phyloP scores from a whole-genome alignment of 441 rosid species.

The Pelargonium citronellum region DNA sequence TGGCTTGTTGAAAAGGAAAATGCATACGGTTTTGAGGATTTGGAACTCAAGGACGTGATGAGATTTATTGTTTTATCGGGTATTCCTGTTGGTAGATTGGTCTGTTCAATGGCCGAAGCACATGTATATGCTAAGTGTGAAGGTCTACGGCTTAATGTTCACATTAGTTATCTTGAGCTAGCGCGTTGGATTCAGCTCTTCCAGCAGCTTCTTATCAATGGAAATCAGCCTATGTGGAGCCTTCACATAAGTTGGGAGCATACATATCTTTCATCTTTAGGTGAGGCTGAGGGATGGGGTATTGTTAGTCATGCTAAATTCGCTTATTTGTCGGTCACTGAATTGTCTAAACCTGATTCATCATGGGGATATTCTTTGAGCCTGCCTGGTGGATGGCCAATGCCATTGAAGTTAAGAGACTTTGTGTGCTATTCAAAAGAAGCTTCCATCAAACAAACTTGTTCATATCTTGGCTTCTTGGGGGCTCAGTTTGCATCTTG shows the following conservation, averaged over 20 bases:
- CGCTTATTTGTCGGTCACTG: conserved; percentile 39
- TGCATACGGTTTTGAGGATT: conserved; percentile 39
- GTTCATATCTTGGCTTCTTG: conserved; percentile 73
- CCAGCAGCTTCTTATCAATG: conserved; percentile 69
- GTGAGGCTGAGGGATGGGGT: conserved; percentile 56
- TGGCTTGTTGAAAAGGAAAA: conserved; percentile 57
- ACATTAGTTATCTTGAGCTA: conserved; percentile 79
- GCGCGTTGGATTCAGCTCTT: conserved; percentile 80
- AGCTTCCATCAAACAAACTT: conserved; percentile 68
- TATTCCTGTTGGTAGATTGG: conserved; percentile 57
- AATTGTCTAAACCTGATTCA: conserved; percentile 29
- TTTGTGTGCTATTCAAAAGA: conserved; percentile 57
- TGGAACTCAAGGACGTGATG: conserved; percentile 54
- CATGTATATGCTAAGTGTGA: conserved; percentile 63
- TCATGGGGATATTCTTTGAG: conserved; percentile 35
- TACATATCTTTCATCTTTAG: conserved; percentile 75
- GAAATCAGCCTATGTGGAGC: conserved; percentile 80
- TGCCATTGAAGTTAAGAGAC: conserved; percentile 60
- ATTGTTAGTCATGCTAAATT: conserved; percentile 51
- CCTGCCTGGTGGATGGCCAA: conserved; percentile 89
- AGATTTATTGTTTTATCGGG: conserved; percentile 73
- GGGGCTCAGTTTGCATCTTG: conserved; percentile 53
- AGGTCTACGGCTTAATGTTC: conserved; percentile 45
- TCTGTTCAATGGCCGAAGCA: conserved; percentile 82
- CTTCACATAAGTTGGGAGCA: conserved; percentile 88